Percentiles rank a stretch among this genome's conserved stretches.
phyloP scores from a whole-genome alignment of 805 yeast genomes.

The Kregervanrija fluxuum region DNA sequence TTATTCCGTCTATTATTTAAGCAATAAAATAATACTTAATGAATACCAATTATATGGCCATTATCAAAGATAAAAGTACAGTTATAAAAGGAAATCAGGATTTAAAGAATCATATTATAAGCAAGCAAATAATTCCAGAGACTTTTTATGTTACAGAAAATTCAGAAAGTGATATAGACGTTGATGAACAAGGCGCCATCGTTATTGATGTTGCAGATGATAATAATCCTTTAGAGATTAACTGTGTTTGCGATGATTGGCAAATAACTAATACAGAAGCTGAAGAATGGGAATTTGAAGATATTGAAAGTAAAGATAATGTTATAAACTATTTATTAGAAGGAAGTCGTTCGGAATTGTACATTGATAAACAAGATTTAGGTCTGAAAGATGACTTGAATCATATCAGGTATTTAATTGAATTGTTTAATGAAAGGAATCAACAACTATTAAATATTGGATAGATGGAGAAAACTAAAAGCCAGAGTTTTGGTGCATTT shows the following conservation, averaged over 20 bases:
- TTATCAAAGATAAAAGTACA: too few relatives aligned
- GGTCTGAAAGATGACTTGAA: slow-evolving; percentile 10
- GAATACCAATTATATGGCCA: too few relatives aligned
- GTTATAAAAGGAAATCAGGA: too few relatives aligned
- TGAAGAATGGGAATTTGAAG: slow-evolving; percentile 9
- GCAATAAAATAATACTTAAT: too few relatives aligned
- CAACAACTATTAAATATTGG: slow-evolving; percentile 8
- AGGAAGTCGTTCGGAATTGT: slow-evolving; percentile 20
- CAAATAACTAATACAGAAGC: slow-evolving; percentile 2
- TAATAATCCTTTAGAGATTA: neutral
- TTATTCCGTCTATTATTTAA: too few relatives aligned
- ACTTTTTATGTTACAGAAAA: too few relatives aligned
- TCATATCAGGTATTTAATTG: slow-evolving; percentile 17
- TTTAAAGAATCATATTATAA: too few relatives aligned
- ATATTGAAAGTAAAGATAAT: slow-evolving; percentile 1
- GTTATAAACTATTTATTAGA: neutral
- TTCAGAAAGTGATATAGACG: neutral
- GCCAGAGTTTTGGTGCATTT: neutral
- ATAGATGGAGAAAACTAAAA: neutral
- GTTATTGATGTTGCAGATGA: neutral
- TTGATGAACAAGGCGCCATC: neutral
- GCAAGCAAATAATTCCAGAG: too few relatives aligned
- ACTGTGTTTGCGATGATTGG: slow-evolving; percentile 10
- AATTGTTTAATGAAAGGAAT: slow-evolving; percentile 17
- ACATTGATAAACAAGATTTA: slow-evolving; percentile 11